Base-by-base conservation (phyloP, 495 filamentous ascomycete genomes). In the Aspergillus bertholletiae region DNA sequence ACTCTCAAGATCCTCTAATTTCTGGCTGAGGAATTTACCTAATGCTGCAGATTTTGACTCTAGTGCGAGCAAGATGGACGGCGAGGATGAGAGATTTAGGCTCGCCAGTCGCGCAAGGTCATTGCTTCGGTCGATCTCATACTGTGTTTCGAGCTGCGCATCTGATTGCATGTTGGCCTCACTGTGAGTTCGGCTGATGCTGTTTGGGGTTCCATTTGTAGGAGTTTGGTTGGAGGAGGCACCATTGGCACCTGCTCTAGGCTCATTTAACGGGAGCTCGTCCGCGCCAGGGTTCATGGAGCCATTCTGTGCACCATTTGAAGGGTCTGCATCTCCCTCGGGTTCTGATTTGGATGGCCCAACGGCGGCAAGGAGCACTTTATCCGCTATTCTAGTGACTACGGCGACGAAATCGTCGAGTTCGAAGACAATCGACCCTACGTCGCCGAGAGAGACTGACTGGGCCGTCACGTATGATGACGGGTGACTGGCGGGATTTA, bases 361-460 rank as follows among this genome's bases (percentile, higher is more conserved):
- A 1, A 76, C 71, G 5, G 71, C 74, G 13, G 73, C 74, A 7
- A 78, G 62, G 13, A 76, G 71, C 17, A 78, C 73, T 52, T 75
- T 76, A 53, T 78, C 73, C 8, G 72, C 74, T 41, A 78, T 69
- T 6, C 61, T 65, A 24, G 74, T 78, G n/a, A 78, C 73, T 9
- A 78, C 69, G 7, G 74, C 73, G 24, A 76, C 74, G 3, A 68
- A 67, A 46, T 73, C 72, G 37, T 76, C 72, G 8, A 76, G 73
- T 46, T 78, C 74, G 30, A 78, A 78, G 40, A 78, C 74, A 41
- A 78, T 78, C 4, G 74, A 78, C 32, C 74, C 74, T 21, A 78
- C 74, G 49, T 78, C 72, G n/a, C 74, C 74, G n/a, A 78, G 58
- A 8, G 74, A 75, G 53, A 74, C 63, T 11, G 74, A 78, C n/a